These are phyloP conservation scores for Nemania sp. DNA, from an alignment of 2,329 filamentous ascomycete species.

Conservation along the genomic window DNA sequence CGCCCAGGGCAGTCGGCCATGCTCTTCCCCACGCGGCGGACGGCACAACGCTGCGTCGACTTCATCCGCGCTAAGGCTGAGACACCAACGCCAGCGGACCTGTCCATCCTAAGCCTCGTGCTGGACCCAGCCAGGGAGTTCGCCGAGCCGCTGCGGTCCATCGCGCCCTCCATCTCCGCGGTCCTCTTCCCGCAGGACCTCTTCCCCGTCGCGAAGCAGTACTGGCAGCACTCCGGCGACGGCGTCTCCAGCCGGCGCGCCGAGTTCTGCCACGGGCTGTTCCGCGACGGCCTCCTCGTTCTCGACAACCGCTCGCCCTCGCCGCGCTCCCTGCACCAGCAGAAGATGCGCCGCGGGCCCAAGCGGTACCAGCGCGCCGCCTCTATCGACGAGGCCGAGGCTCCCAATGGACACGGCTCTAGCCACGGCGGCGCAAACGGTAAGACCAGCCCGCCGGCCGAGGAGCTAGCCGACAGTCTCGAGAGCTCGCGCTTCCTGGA, in stretches of 20 bases:
- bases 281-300: constrained; percentile 73
- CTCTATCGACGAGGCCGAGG: constrained; percentile 54
- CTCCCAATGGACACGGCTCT: constrained; percentile 42
- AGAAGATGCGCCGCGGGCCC: constrained; percentile 74
- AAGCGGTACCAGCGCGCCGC: constrained; percentile 77
- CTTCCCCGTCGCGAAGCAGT: constrained; percentile 84
- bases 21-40: constrained; percentile 80
- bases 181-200: constrained; percentile 77
- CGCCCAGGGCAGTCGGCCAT: constrained; percentile 75
- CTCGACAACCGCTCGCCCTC: constrained; percentile 46
- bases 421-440: constrained; percentile 28
- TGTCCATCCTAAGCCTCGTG: constrained; percentile 71
- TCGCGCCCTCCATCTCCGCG: constrained; percentile 72
- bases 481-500: constrained; percentile 89
- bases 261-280: constrained; percentile 85
- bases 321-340: constrained; percentile 45
- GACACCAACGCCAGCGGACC: constrained; percentile 59
- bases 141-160: constrained; percentile 63
- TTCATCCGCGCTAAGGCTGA: constrained; percentile 76
- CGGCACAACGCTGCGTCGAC: constrained; percentile 77
- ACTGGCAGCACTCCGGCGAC: constrained; percentile 97
- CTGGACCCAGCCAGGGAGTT: constrained; percentile 68
- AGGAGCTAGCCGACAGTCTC: constrained; percentile 57
- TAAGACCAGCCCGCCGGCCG: constrained; percentile 38
- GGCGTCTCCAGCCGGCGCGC: constrained; percentile 91